Evolutionary conservation across 2,329 filamentous ascomycete species (phyloP), one percentile per base, ranked within the genome.

Genomic region (Ophiocordyceps robertsii): DNA sequence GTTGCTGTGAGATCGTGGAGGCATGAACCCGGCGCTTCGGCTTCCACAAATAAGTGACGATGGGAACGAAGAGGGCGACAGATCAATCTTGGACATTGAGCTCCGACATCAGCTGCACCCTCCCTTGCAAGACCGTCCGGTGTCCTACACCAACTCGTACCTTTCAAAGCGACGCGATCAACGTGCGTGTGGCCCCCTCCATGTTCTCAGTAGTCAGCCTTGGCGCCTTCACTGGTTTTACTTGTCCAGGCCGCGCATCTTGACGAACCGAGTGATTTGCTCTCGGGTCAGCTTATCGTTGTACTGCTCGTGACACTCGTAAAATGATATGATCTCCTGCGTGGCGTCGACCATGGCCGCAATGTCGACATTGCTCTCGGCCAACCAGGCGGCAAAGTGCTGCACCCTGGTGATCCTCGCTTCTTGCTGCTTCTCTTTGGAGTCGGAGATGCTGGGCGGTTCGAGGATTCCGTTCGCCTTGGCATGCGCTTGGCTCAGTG

Each of bases 261-360:
- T 78, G 54, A 79, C 65, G 47, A 77, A 77, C 11, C 74, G 63
- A 44, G 70, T 73, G 43, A 79, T 69, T 52, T 76, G 71, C 54
- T 78, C 75, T 40, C 70, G 59, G 2, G 72, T 74, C 33, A 70
- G 61, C 53, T 77, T 77, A 42, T 78, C 75, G 47, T 76, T 75
- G 50, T 76, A 77, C 50, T 74, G 68, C 54, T 78, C 75, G 40
- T 75, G 67, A 46, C 67, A 75, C 55, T 93, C 85, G 57, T 95
- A 95, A 48, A 95, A 75, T 4, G 85, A 89, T 42, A 95, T 85
- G 47, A 95, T 74, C 64, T 95, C 89, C 62, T 95, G 89, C 0
- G 85, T 90, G 55, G 84, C 87, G 61, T 95, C 86, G 40, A 94
- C 82, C 60, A 93, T 81, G 29, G 80, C 82, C 49, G 85, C 78